These are phyloP conservation scores for Wickerhamiella parazyma DNA, from an alignment of 805 yeast species.

Conservation along the genomic window DNA sequence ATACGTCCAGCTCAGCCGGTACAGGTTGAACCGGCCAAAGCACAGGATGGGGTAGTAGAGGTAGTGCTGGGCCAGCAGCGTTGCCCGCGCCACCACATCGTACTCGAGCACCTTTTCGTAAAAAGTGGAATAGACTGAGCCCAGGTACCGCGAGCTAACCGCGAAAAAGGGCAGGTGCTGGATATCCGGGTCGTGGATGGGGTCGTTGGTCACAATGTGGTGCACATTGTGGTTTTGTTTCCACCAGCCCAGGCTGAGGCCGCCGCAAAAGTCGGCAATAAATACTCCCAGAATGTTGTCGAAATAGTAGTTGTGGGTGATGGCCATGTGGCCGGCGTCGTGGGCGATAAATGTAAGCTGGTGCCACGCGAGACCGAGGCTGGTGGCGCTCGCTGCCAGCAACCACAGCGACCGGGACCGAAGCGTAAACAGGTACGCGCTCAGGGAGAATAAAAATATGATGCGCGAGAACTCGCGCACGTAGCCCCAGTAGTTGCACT, in stretches of 20 bases:
- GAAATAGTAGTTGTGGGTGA: slow-evolving; percentile 63
- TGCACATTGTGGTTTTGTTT: slow-evolving; percentile 88
- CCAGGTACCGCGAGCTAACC: slow-evolving; percentile 57
- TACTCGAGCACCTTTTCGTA: slow-evolving; percentile 55
- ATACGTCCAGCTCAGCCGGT: slow-evolving; percentile 69
- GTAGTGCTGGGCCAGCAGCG: slow-evolving; percentile 54
- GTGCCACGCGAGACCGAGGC: slow-evolving; percentile 73
- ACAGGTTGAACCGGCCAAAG: slow-evolving; percentile 77
- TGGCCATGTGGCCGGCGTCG: slow-evolving; percentile 78
- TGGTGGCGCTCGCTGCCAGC: slow-evolving; percentile 44
- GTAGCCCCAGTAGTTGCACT: slow-evolving; percentile 63
- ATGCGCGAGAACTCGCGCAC: slow-evolving; percentile 56
- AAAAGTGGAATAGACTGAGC: slow-evolving; percentile 62
- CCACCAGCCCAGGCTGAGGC: slow-evolving; percentile 90
- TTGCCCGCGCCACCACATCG: slow-evolving; percentile 46
- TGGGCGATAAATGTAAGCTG: slow-evolving; percentile 80
- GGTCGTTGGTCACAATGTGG: slow-evolving; percentile 82
- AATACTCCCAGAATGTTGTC: slow-evolving; percentile 64
- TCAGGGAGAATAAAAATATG: slow-evolving; percentile 35
- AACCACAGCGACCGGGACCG: slow-evolving; percentile 19
- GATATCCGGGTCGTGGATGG: slow-evolving; percentile 87
- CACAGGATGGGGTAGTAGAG: slow-evolving; percentile 65
- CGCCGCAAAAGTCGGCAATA: slow-evolving; percentile 74
- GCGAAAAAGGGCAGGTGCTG: slow-evolving; percentile 89
- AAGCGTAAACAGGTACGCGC: slow-evolving; percentile 35